A percentile compares a stretch with the other conserved stretches of the same genome.
phyloP scores from a whole-genome alignment of 345 rosid species.

The Triadica sebifera region DNA sequence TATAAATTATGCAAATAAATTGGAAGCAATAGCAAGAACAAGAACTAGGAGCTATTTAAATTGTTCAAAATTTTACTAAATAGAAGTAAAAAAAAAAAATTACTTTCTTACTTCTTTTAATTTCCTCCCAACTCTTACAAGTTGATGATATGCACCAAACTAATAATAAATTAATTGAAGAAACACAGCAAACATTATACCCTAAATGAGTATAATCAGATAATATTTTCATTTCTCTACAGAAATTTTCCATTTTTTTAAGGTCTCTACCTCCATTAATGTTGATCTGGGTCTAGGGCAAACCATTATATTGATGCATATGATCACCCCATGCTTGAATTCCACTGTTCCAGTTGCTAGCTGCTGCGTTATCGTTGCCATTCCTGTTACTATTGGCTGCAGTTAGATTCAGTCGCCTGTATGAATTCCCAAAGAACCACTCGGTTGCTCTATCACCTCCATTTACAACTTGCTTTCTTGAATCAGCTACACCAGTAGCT shows the following conservation, averaged over 20 bases:
- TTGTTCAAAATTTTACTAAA: constrained; percentile 25
- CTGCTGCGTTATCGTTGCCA: constrained; percentile 10
- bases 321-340: constrained; percentile 44
- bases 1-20: constrained; percentile 8
- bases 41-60: constrained; percentile 6
- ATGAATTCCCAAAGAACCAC: constrained; percentile 68
- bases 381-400: constrained; percentile 36
- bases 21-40: constrained; percentile 1
- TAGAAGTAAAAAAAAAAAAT: constrained; percentile 10
- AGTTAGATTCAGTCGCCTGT: constrained; percentile 37
- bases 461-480: constrained; percentile 34
- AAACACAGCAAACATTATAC: constrained; percentile 29
- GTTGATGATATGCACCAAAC: constrained; percentile 12
- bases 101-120: neutral
- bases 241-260: neutral
- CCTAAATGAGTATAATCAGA: constrained; percentile 19
- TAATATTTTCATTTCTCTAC: constrained; percentile 3
- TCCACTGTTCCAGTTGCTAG: constrained; percentile 32
- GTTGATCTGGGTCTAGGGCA: constrained; percentile 38
- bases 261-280: constrained; percentile 18
- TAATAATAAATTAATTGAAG: neutral
- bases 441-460: constrained; percentile 44
- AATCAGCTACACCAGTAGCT: constrained; percentile 21
- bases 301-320: constrained; percentile 41
- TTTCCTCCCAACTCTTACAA: constrained; percentile 25